Conservation (phyloP, 768 basidiomycete genomes). For the Leccinum subtestaceum region DNA sequence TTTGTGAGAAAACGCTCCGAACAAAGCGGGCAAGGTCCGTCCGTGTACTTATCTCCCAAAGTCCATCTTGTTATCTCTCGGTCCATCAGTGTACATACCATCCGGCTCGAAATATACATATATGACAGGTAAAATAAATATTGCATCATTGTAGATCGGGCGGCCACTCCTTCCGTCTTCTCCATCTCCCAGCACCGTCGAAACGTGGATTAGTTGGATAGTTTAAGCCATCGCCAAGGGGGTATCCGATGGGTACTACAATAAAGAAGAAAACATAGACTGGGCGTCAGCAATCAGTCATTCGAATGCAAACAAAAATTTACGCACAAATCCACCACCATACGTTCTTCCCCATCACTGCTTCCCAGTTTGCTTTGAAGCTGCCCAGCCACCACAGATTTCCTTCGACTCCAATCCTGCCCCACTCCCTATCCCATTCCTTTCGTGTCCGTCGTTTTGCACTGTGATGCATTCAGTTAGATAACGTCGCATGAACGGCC, state of each 20-base stretch:
- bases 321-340: conserved; percentile 81
- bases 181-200: conserved; percentile 64
- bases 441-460: conserved; percentile 43
- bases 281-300: conserved; percentile 1
- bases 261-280: background rate
- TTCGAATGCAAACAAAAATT: background rate
- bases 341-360: conserved; percentile 71
- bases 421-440: conserved; percentile 83
- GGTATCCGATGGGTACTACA: conserved; percentile 52
- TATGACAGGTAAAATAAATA: background rate
- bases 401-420: conserved; percentile 67
- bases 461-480: conserved; percentile 33
- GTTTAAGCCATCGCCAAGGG: conserved; percentile 53
- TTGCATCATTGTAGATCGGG: conserved; percentile 49
- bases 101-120: background rate
- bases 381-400: conserved; percentile 86
- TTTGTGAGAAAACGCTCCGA: background rate
- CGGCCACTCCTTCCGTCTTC: conserved; percentile 70
- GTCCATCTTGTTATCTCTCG: background rate
- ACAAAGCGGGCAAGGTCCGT: conserved; percentile 17
- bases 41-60: conserved; percentile 3
- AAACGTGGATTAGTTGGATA: conserved; percentile 75
- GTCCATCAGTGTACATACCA: background rate
- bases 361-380: conserved; percentile 62
- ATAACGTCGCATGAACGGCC: background rate